A percentile compares a stretch with the other conserved stretches of the same genome.
phyloP scores from a whole-genome alignment of 768 basidiomycete species.

The Rhodotorula babjevae region DNA sequence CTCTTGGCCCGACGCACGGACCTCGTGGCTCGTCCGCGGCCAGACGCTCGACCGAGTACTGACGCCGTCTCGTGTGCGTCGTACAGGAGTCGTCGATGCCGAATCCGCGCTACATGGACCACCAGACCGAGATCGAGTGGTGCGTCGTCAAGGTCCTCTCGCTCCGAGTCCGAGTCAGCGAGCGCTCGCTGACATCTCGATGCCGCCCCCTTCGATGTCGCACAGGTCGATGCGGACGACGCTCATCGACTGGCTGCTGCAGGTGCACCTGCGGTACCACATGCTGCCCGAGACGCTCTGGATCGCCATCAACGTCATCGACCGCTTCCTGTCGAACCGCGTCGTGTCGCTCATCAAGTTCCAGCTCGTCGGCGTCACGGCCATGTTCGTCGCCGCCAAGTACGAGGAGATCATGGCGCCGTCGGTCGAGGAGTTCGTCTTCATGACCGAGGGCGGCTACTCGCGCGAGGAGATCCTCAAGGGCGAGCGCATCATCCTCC shows the following conservation, averaged over 20 bases:
- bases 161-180: background rate
- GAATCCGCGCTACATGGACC: constrained; percentile 84
- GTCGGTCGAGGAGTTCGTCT: constrained; percentile 95
- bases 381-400: constrained; percentile 98
- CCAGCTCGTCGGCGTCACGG: constrained; percentile 94
- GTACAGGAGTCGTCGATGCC: constrained; percentile 79
- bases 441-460: constrained; percentile 94
- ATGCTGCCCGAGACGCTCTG: constrained; percentile 98
- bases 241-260: constrained; percentile 94
- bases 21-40: no score
- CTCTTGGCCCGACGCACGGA: background rate
- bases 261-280: constrained; percentile 96
- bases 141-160: constrained; percentile 24
- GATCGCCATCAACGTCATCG: constrained; percentile 96
- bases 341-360: constrained; percentile 84
- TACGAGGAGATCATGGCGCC: constrained; percentile 99
- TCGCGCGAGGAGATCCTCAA: constrained; percentile 93
- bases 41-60: no score
- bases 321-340: constrained; percentile 82
- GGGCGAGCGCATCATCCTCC: constrained; percentile 88
- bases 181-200: background rate
- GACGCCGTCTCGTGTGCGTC: constrained; percentile 14
- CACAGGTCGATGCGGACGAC: constrained; percentile 89
- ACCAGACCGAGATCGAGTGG: constrained; percentile 76
- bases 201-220: no score